Percentiles rank a stretch among this genome's conserved stretches.
Conservation (phyloP, 106 monocot species). For the Narthecium ossifragum region DNA sequence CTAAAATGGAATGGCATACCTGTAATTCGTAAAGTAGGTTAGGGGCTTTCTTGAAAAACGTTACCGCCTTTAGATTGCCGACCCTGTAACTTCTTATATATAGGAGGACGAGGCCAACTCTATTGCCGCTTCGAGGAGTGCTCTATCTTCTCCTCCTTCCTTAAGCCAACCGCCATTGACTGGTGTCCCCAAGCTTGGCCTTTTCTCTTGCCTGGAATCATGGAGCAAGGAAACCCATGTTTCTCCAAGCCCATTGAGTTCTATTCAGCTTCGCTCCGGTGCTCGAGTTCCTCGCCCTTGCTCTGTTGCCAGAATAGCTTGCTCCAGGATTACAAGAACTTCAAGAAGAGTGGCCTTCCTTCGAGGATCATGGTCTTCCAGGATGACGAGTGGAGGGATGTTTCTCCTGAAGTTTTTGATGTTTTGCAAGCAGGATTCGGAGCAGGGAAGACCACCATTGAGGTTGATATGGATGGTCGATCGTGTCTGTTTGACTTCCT, state of each 20-base stretch:
- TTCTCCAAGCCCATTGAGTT: too few relatives aligned
- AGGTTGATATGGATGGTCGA: slow-evolving; percentile 17
- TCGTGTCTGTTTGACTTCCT: slow-evolving; percentile 46
- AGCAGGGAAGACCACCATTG: slow-evolving; percentile 23
- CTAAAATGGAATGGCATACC: too few relatives aligned
- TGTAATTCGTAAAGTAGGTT: too few relatives aligned
- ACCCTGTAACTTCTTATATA: too few relatives aligned
- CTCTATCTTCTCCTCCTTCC: neutral
- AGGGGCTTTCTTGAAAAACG: too few relatives aligned
- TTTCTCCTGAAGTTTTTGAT: slow-evolving; percentile 20
- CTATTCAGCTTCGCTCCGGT: neutral
- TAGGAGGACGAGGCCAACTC: too few relatives aligned
- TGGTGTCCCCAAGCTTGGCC: neutral
- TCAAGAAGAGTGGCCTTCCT: slow-evolving; percentile 41
- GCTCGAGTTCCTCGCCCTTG: neutral
- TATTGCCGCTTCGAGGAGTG: too few relatives aligned
- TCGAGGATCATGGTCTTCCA: slow-evolving; percentile 33
- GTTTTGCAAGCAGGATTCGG: slow-evolving; percentile 36
- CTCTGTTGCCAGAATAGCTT: slow-evolving; percentile 1
- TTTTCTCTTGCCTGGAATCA: neutral
- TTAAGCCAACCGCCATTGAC: neutral
- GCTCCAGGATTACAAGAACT: slow-evolving; percentile 23
- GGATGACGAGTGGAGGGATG: slow-evolving; percentile 42
- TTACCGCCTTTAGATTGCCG: too few relatives aligned
- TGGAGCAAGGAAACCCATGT: too few relatives aligned